Evolutionary conservation across 176 grass and related monocot genomes (phyloP), one percentile per base, ranked within the genome.

Genomic region (Oryza glumipatula): DNA sequence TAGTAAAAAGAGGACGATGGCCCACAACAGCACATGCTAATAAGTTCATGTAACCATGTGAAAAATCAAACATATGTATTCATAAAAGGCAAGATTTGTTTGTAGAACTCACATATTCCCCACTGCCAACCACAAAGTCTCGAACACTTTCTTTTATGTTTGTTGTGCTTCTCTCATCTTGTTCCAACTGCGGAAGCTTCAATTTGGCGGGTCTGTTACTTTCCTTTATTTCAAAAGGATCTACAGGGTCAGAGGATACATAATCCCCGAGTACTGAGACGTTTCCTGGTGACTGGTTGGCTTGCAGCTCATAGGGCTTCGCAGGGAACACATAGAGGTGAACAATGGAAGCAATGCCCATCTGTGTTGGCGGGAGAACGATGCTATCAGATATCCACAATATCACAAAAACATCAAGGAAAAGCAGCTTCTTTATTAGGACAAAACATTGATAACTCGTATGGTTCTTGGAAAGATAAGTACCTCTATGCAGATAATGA

Each of bases 401-500:
- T n/a, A 32, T 52, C 14, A 86, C 36, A 77, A 16, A 86, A 70
- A 28, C 26, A 86, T 78, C 2, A 77, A 58, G 30, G 19, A 64
- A 79, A 78, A 41, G 41, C 7, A 86, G 49, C n/a, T 71, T 68
- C 15, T 58, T 65, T 17, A 64, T 63, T 13, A 65, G 66, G 72
- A 14, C 65, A 54, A 70, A 74, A 12, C 28, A 5, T 77, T 82
- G 36, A 73, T 43, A 16, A 67, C 35, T 80, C 60, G 61, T 38
- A 78, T 23, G 17, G 16, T 74, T 35, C 47, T 44, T 49, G 19
- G 52, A 88, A 76, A 80, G 56, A 23, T 77, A 86, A 72, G 86
- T 94, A 94, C 96, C 96, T 99, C 96, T 92, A 97, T 94, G 85
- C 96, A 99, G 79, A 99, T 99, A 87, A 99, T 92, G 63, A 99